Conservation (phyloP, 148 eudicot genomes). For the Polygonum maritimum region DNA sequence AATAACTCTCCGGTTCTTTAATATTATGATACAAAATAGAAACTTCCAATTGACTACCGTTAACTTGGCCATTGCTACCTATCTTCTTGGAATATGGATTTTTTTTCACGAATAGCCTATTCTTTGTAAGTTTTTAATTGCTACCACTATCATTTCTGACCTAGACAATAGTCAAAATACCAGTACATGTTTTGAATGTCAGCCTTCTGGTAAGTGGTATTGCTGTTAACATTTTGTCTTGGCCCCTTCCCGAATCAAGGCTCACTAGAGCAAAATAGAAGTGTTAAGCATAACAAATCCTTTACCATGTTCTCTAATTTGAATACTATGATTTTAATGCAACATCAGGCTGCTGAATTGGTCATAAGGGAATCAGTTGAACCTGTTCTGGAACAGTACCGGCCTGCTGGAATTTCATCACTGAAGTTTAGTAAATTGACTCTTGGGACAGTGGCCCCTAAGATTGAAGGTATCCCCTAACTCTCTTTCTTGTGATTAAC, state of each 20-base stretch:
- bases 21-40: neutral
- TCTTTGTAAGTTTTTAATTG: neutral
- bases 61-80: neutral
- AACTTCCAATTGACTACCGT: neutral
- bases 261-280: too few species aligned
- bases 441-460: conserved; percentile 95
- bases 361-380: conserved; percentile 90
- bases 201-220: neutral
- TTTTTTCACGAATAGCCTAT: neutral
- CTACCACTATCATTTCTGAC: neutral
- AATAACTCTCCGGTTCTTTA: neutral
- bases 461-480: conserved; percentile 68
- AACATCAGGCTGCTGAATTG: conserved; percentile 67
- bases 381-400: conserved; percentile 90
- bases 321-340: neutral
- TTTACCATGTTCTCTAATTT: neutral
- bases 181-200: neutral
- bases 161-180: neutral
- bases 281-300: neutral
- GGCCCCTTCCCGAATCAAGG: too few species aligned
- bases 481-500: neutral
- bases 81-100: neutral
- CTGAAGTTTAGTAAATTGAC: conserved; percentile 89
- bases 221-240: neutral
- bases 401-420: conserved; percentile 82